Percentiles rank a stretch among this genome's conserved stretches.
Conservation (phyloP, 805 yeast species). For the Metschnikowia kunwiensis region DNA sequence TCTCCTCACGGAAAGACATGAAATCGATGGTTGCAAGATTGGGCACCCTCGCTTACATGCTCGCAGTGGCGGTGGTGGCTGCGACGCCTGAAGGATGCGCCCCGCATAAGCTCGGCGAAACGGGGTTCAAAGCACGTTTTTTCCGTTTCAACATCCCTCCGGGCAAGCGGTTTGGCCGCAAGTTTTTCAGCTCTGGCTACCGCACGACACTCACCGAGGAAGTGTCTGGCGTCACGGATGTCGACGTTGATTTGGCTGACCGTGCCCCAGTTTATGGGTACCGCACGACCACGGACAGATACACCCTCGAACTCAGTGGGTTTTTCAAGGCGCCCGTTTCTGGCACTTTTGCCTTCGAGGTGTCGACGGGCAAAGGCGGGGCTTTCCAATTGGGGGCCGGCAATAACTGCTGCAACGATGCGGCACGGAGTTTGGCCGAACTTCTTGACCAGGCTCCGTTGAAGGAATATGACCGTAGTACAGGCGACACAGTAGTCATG, state of each 20-base stretch:
- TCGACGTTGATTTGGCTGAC: conserved; percentile 1
- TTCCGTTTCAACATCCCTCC: no score
- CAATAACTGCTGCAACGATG: not conserved
- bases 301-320: not conserved
- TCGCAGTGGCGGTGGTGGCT: no score
- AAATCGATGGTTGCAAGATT: no score
- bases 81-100: no score
- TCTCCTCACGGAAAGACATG: no score
- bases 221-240: conserved; percentile 5
- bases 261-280: not conserved
- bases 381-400: not conserved
- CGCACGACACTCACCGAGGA: not conserved
- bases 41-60: no score
- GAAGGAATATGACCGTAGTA: no score
- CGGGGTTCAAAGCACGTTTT: no score
- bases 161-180: no score
- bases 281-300: not conserved
- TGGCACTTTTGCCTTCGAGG: not conserved
- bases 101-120: no score
- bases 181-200: conserved; percentile 9
- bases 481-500: no score
- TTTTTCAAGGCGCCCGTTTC: not conserved
- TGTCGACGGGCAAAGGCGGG: not conserved
- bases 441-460: not conserved
- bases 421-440: not conserved